These are phyloP conservation scores for Tetradesmus lagerheimii DNA, from an alignment of 139 green algal species.

Conservation along the genomic window DNA sequence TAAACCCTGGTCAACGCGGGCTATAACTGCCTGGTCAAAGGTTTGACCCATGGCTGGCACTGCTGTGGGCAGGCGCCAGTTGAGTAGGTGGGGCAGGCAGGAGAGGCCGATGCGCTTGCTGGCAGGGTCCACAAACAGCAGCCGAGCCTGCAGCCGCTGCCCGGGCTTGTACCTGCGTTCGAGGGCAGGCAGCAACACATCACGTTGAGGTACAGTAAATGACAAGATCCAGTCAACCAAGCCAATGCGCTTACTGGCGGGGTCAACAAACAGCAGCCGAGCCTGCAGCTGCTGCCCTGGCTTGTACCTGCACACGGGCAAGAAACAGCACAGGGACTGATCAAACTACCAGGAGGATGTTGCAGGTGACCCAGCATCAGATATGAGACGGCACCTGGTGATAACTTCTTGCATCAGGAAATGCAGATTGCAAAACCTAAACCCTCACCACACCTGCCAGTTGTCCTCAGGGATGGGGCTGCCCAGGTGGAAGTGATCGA, in stretches of 20 bases:
- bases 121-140: conserved; percentile 86
- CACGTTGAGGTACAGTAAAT: not conserved
- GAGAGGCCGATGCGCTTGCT: conserved; percentile 86
- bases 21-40: conserved; percentile 64
- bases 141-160: conserved; percentile 72
- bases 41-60: conserved; percentile 45
- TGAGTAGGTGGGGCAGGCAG: conserved; percentile 82
- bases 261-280: conserved; percentile 89
- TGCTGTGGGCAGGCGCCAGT: conserved; percentile 44
- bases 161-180: conserved; percentile 44
- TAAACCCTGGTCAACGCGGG: conserved; percentile 73
- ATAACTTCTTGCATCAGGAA: no score
- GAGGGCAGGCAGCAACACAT: conserved; percentile 28
- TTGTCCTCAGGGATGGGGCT: conserved; percentile 36
- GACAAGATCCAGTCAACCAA: no score
- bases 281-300: conserved; percentile 65
- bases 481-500: conserved; percentile 89
- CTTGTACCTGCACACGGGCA: conserved; percentile 9
- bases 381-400: no score
- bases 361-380: no score
- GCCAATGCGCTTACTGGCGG: conserved; percentile 70
- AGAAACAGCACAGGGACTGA: no score
- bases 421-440: no score
- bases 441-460: conserved; percentile 30
- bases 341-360: no score